Conservation (phyloP, 805 yeast genomes). For the Kodamaea fukazawae region DNA sequence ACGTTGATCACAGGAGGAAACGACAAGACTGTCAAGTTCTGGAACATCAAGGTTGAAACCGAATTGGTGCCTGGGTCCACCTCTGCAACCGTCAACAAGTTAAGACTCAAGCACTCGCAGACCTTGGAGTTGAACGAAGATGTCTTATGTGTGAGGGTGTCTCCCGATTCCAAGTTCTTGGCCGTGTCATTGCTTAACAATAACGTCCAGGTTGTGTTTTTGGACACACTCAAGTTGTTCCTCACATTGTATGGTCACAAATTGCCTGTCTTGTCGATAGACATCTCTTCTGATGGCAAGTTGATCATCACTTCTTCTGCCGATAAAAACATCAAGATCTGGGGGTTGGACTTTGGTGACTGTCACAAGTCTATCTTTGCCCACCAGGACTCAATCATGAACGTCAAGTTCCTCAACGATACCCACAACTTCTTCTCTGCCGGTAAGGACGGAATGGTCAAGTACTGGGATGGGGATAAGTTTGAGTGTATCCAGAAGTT, state of each 20-base stretch:
- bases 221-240: conserved; percentile 83
- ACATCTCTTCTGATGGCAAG: conserved; percentile 86
- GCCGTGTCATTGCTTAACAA: conserved; percentile 87
- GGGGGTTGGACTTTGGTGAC: conserved; percentile 99
- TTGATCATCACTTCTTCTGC: conserved; percentile 91
- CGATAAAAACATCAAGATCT: conserved; percentile 92
- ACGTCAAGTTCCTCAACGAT: conserved; percentile 78
- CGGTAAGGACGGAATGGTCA: conserved; percentile 83
- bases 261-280: conserved; percentile 89
- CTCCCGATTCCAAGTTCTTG: conserved; percentile 73
- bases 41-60: conserved; percentile 74
- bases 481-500: conserved; percentile 90
- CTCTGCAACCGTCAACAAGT: conserved; percentile 42
- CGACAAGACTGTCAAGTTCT: conserved; percentile 84
- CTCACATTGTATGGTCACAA: conserved; percentile 93
- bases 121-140: conserved; percentile 87
- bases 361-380: conserved; percentile 96
- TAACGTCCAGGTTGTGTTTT: conserved; percentile 91
- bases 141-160: conserved; percentile 70
- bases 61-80: conserved; percentile 71
- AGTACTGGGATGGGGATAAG: conserved; percentile 98
- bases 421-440: conserved; percentile 87
- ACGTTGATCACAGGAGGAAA: conserved; percentile 89
- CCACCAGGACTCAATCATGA: conserved; percentile 94
- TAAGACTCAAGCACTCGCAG: conserved; percentile 69